Evolutionary conservation across 2,329 filamentous ascomycete species (phyloP).

Genomic region (Stagonosporopsis tanaceti): DNA sequence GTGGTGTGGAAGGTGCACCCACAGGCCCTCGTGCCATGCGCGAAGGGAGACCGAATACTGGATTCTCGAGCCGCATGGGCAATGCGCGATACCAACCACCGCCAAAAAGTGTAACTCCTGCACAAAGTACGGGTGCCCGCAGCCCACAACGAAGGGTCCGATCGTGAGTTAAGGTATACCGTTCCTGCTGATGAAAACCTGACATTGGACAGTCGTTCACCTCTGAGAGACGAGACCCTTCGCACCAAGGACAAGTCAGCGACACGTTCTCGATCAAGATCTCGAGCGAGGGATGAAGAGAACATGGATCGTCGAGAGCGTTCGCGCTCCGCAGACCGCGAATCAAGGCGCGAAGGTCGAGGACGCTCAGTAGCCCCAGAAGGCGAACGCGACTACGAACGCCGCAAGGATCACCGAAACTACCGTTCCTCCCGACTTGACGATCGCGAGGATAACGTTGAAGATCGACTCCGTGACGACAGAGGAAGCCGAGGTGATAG

Average conservation of each 20-base stretch:
- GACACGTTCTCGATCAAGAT: constrained; percentile 52
- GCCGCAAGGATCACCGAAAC: constrained; percentile 54
- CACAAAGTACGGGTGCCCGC: constrained; percentile 26
- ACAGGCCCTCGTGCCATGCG: constrained; percentile 95
- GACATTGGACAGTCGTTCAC: constrained; percentile 38
- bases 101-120: constrained; percentile 31
- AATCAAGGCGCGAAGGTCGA: constrained; percentile 58
- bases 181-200: neutral
- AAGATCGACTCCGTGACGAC: constrained; percentile 51
- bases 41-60: constrained; percentile 84
- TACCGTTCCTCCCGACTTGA: constrained; percentile 57
- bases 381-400: constrained; percentile 41
- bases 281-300: constrained; percentile 31
- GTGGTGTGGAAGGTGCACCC: constrained; percentile 76
- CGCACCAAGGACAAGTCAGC: constrained; percentile 50
- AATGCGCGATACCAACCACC: constrained; percentile 38
- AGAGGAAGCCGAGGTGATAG: constrained; percentile 62
- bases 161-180: constrained; percentile 35
- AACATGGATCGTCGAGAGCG: constrained; percentile 30
- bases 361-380: constrained; percentile 61
- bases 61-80: constrained; percentile 68
- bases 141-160: constrained; percentile 41
- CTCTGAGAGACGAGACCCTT: constrained; percentile 44
- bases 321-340: constrained; percentile 47
- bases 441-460: constrained; percentile 50